A percentile compares a stretch with the other conserved stretches of the same genome.
phyloP scores from a whole-genome alignment of 2,329 filamentous ascomycete genomes.

The Aspergillus puulaauensis region DNA sequence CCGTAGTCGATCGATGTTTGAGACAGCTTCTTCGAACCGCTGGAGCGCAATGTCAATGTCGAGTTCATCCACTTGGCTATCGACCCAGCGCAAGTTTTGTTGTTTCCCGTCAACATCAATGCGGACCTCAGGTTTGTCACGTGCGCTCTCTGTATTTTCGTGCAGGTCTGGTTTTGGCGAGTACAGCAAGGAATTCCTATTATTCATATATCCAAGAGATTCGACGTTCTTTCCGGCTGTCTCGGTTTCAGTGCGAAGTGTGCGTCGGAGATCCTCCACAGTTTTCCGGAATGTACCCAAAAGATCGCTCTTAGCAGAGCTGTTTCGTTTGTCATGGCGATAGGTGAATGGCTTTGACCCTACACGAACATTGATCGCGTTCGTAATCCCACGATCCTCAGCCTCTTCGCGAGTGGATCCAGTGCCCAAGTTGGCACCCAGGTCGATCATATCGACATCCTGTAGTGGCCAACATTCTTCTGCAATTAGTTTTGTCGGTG shows the following conservation, averaged over 20 bases:
- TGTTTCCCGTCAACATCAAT: constrained; percentile 97
- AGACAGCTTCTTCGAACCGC: constrained; percentile 80
- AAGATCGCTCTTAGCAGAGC: constrained; percentile 74
- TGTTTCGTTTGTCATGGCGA: constrained; percentile 78
- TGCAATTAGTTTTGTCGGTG: constrained; percentile 74
- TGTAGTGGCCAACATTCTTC: constrained; percentile 92
- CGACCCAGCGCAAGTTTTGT: constrained; percentile 93
- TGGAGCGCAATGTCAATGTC: constrained; percentile 95
- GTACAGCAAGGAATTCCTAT: constrained; percentile 64
- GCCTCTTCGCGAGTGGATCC: constrained; percentile 40
- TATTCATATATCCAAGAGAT: constrained; percentile 81
- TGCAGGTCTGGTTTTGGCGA: constrained; percentile 78
- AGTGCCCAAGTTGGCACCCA: constrained; percentile 56
- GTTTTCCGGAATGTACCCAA: constrained; percentile 90
- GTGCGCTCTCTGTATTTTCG: constrained; percentile 73
- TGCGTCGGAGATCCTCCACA: constrained; percentile 86
- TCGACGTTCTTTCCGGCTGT: constrained; percentile 81
- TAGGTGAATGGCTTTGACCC: constrained; percentile 94
- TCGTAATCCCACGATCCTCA: constrained; percentile 64
- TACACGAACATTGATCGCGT: constrained; percentile 87
- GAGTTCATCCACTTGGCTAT: constrained; percentile 90
- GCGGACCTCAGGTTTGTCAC: constrained; percentile 70
- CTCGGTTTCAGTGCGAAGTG: constrained; percentile 80
- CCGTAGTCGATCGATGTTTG: constrained; percentile 80
- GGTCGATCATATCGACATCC: constrained; percentile 89